Conservation (phyloP, 768 basidiomycete genomes). For the Trametes cingulata region DNA sequence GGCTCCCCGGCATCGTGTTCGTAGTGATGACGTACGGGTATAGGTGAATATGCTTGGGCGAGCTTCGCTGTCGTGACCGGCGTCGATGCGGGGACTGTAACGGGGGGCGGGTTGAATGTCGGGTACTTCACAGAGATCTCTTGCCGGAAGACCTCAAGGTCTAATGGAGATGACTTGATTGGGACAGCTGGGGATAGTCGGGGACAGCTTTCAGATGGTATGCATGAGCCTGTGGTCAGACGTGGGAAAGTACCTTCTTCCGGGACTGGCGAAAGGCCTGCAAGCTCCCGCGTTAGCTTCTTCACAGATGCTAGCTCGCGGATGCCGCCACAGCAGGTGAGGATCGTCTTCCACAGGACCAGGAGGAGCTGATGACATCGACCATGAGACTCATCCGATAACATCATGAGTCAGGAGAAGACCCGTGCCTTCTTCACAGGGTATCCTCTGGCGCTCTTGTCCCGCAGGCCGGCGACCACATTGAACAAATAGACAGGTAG, state of each 20-base stretch:
- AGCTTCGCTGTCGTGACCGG: slow-evolving; percentile 59
- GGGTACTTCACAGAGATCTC: slow-evolving; percentile 97
- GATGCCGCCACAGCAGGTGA: slow-evolving; percentile 92
- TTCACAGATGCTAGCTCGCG: slow-evolving; percentile 84
- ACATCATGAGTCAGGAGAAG: slow-evolving; percentile 13
- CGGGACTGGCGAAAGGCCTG: slow-evolving; percentile 62
- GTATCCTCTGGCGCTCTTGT: slow-evolving; percentile 93
- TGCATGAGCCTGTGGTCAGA: neutral
- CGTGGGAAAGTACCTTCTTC: slow-evolving; percentile 43
- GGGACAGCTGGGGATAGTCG: slow-evolving; percentile 45
- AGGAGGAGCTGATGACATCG: slow-evolving; percentile 68
- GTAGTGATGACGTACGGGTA: slow-evolving; percentile 92
- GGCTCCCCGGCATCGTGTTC: slow-evolving; percentile 76
- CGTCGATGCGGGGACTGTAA: slow-evolving; percentile 20
- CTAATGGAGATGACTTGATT: slow-evolving; percentile 89
- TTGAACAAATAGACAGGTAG: slow-evolving; percentile 91
- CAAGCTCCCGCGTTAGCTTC: slow-evolving; percentile 80
- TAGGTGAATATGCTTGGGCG: slow-evolving; percentile 89
- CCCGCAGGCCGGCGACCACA: slow-evolving; percentile 85
- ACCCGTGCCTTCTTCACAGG: slow-evolving; percentile 88
- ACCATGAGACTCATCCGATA: slow-evolving; percentile 13
- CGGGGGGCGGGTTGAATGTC: slow-evolving; percentile 73
- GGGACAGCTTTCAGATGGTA: slow-evolving; percentile 5
- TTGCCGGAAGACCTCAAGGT: slow-evolving; percentile 85
- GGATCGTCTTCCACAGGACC: slow-evolving; percentile 90